A percentile compares a stretch with the other conserved stretches of the same genome.
phyloP scores from a whole-genome alignment of 2,329 filamentous ascomycete genomes.

The Epichloe bromicola region DNA sequence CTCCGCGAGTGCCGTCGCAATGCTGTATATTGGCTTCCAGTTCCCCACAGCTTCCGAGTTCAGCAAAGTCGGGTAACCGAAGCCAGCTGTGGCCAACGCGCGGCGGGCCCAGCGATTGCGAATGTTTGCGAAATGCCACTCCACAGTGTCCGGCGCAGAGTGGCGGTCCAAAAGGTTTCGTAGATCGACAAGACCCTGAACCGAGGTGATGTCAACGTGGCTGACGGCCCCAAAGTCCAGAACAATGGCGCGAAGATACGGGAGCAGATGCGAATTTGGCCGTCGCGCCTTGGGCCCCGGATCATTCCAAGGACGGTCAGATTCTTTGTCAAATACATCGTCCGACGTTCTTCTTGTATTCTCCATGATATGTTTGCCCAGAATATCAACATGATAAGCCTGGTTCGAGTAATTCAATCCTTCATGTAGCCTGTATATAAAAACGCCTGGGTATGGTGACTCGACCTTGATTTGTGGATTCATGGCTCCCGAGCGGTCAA shows the following conservation, averaged over 20 bases:
- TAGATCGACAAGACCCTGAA: conserved; percentile 44
- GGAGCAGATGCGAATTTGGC: conserved; percentile 20
- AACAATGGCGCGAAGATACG: conserved; percentile 39
- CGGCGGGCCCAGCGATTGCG: conserved; percentile 44
- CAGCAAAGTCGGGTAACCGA: conserved; percentile 30
- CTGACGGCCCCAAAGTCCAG: conserved; percentile 46
- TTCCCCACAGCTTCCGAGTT: conserved; percentile 14
- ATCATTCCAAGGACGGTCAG: conserved; percentile 44
- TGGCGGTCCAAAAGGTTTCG: conserved; percentile 41
- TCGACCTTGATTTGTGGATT: conserved; percentile 31
- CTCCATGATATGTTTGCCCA: conserved; percentile 26
- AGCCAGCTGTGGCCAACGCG: conserved; percentile 41
- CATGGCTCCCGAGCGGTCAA: conserved; percentile 28
- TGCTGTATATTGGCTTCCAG: conserved; percentile 23
- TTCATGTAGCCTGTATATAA: conserved; percentile 38
- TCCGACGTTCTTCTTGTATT: conserved; percentile 27
- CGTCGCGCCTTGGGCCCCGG: conserved; percentile 23
- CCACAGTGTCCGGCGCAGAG: conserved; percentile 31
- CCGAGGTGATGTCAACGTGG: conserved; percentile 42
- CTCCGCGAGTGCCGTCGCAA: conserved; percentile 14
- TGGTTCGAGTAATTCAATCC: conserved; percentile 41
- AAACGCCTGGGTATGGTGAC: conserved; percentile 33
- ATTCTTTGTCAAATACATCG: conserved; percentile 21
- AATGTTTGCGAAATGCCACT: conserved; percentile 42
- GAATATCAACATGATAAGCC: conserved; percentile 30